Percentiles rank a stretch among this genome's conserved stretches.
Conservation (phyloP, 2,329 filamentous ascomycete genomes). For the Neonectria faginata region DNA sequence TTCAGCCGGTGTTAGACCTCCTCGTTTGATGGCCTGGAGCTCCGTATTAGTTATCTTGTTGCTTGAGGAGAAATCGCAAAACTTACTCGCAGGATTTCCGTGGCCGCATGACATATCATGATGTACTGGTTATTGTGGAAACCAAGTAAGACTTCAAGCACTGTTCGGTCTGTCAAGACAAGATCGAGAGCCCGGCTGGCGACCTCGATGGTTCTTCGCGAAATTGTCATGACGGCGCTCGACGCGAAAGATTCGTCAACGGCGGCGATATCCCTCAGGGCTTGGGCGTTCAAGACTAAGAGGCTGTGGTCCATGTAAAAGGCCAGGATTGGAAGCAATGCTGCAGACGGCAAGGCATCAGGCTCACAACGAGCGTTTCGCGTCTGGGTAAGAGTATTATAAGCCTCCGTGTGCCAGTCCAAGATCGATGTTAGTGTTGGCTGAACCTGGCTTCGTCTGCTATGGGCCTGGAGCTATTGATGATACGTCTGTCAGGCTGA, state of each 20-base stretch:
- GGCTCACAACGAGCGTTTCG: not conserved
- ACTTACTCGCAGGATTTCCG: conserved; percentile 37
- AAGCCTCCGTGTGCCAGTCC: conserved; percentile 37
- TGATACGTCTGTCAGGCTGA: not conserved
- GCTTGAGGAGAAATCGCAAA: too few species aligned
- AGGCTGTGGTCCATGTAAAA: conserved; percentile 45
- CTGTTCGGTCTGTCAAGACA: conserved; percentile 30
- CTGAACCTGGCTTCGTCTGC: conserved; percentile 25
- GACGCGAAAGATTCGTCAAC: not conserved
- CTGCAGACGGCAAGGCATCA: not conserved
- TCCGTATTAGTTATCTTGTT: not conserved
- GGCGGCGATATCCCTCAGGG: conserved; percentile 37
- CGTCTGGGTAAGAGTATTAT: conserved; percentile 13
- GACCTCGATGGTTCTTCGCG: conserved; percentile 3
- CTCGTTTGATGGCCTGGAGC: conserved; percentile 8
- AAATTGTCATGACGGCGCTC: not conserved
- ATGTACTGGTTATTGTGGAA: conserved; percentile 45
- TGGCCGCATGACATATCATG: conserved; percentile 44
- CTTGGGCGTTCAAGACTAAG: conserved; percentile 43
- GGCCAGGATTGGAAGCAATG: conserved; percentile 32
- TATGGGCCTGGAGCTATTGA: not conserved
- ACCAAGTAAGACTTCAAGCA: conserved; percentile 37
- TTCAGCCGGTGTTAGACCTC: not conserved
- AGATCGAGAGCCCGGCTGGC: conserved; percentile 9
- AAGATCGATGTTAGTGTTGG: conserved; percentile 33